Percentiles rank a stretch among this genome's conserved stretches.
These are phyloP conservation scores for Sergeia podlipaevii DNA, from an alignment of 208 protist genomes.

Conservation along the genomic window DNA sequence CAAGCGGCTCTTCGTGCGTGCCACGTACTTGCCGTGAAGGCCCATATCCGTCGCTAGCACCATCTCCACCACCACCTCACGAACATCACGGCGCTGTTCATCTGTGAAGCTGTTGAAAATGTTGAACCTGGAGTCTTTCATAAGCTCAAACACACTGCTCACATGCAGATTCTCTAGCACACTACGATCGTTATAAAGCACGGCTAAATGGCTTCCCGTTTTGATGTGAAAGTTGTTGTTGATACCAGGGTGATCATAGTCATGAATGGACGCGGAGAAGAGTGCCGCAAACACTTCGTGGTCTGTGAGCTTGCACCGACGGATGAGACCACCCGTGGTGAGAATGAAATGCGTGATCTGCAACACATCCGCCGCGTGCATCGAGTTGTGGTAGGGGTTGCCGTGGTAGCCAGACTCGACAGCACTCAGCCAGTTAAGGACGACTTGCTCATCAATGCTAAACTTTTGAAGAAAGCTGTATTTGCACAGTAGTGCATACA, in stretches of 20 bases:
- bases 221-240: constrained; percentile 93
- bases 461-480: constrained; percentile 88
- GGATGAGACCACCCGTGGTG: constrained; percentile 55
- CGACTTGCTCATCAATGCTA: constrained; percentile 87
- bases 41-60: constrained; percentile 95
- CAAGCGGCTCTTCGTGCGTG: constrained; percentile 58
- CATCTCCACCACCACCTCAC: constrained; percentile 89
- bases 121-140: constrained; percentile 82
- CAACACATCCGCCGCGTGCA: constrained; percentile 91
- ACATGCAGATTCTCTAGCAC: constrained; percentile 96
- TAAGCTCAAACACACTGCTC: constrained; percentile 87
- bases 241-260: constrained; percentile 96
- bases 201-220: constrained; percentile 79
- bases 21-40: constrained; percentile 84
- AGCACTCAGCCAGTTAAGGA: constrained; percentile 84
- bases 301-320: constrained; percentile 70
- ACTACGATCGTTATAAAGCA: constrained; percentile 94
- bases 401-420: constrained; percentile 91
- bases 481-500: constrained; percentile 85
- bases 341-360: constrained; percentile 89
- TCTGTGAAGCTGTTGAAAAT: constrained; percentile 76
- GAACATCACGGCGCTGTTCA: constrained; percentile 78
- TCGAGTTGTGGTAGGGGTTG: constrained; percentile 93
- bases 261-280: constrained; percentile 94
- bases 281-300: constrained; percentile 88